Percentiles rank a stretch among this genome's conserved stretches.
These are phyloP conservation scores for Komagataella kurtzmanii DNA, from an alignment of 805 yeast species.

Conservation along the genomic window DNA sequence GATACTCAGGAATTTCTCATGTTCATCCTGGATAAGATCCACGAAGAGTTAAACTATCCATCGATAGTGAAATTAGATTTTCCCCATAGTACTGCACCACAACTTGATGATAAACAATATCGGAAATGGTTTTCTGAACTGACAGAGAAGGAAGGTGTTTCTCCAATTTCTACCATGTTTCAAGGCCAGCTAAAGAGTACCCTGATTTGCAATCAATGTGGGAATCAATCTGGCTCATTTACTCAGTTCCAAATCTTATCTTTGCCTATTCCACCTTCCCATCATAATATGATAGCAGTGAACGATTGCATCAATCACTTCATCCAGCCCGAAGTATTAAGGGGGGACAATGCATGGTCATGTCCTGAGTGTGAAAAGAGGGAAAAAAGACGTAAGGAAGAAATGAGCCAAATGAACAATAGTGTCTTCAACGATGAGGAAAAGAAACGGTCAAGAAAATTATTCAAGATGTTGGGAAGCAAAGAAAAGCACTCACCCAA, in stretches of 20 bases:
- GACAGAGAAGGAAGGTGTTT: slow-evolving; percentile 42
- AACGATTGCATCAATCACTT: slow-evolving; percentile 54
- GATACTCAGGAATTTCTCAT: slow-evolving; percentile 70
- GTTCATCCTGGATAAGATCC: slow-evolving; percentile 52
- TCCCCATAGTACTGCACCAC: slow-evolving; percentile 7
- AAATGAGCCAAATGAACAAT: slow-evolving; percentile 2
- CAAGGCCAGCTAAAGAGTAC: slow-evolving; percentile 65
- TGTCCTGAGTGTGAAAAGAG: slow-evolving; percentile 55
- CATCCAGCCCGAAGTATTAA: slow-evolving; percentile 48
- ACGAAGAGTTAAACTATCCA: slow-evolving; percentile 38
- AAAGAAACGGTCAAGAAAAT: slow-evolving; percentile 15
- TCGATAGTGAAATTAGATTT: slow-evolving; percentile 10
- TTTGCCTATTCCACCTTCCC: slow-evolving; percentile 39
- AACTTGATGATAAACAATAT: slow-evolving; percentile 28
- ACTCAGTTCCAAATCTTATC: slow-evolving; percentile 50
- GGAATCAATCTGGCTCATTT: slow-evolving; percentile 43
- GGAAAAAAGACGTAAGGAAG: slow-evolving; percentile 3
- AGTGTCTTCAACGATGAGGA: slow-evolving; percentile 14
- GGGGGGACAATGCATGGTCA: slow-evolving; percentile 76
- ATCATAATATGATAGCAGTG: slow-evolving; percentile 24
- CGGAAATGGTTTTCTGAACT: slow-evolving; percentile 45
- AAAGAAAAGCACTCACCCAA: slow-evolving; percentile 3
- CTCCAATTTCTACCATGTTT: slow-evolving; percentile 52
- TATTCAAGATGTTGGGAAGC: slow-evolving; percentile 5
- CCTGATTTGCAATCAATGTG: slow-evolving; percentile 52